Percentiles rank a stretch among this genome's conserved stretches.
These are phyloP conservation scores for Maudiozyma bulderi DNA, from an alignment of 805 yeast genomes.

Conservation along the genomic window DNA sequence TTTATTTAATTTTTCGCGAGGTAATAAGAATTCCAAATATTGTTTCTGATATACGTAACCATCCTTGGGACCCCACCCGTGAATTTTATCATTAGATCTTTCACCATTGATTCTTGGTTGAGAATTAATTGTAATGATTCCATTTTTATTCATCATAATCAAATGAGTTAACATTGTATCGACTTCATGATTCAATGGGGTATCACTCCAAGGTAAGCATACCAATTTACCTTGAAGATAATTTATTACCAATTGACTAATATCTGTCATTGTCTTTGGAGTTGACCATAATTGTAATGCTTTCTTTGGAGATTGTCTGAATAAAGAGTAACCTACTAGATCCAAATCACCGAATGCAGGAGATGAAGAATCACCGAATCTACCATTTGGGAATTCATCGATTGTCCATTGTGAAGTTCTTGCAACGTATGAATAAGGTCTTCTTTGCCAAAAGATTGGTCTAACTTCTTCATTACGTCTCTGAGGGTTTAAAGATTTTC, in stretches of 20 bases:
- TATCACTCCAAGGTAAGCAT: slow-evolving; percentile 91
- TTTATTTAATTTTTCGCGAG: slow-evolving; percentile 32
- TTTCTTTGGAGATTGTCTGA: slow-evolving; percentile 73
- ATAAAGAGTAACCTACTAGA: slow-evolving; percentile 64
- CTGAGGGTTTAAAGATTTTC: slow-evolving; percentile 75
- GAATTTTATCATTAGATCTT: slow-evolving; percentile 55
- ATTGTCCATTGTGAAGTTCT: slow-evolving; percentile 72
- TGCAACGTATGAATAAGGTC: slow-evolving; percentile 80
- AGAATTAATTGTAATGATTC: slow-evolving; percentile 78
- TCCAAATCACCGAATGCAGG: slow-evolving; percentile 94
- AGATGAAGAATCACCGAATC: slow-evolving; percentile 97
- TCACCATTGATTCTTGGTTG: slow-evolving; percentile 88
- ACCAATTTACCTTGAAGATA: slow-evolving; percentile 63
- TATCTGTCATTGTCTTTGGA: slow-evolving; percentile 52
- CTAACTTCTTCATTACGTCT: slow-evolving; percentile 75
- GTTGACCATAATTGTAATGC: slow-evolving; percentile 83
- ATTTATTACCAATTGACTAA: slow-evolving; percentile 52
- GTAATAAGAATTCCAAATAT: slow-evolving; percentile 76
- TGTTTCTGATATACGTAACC: slow-evolving; percentile 95
- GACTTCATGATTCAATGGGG: slow-evolving; percentile 74
- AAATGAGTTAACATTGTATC: slow-evolving; percentile 50
- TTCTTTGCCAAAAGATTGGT: slow-evolving; percentile 93
- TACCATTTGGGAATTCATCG: slow-evolving; percentile 98
- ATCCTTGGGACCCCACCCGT: slow-evolving; percentile 93
- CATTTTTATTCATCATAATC: slow-evolving; percentile 52